Evolutionary conservation across 495 filamentous ascomycete genomes (phyloP), one percentile per base, ranked within the genome.

Genomic region (Aspergillus bertholletiae): DNA sequence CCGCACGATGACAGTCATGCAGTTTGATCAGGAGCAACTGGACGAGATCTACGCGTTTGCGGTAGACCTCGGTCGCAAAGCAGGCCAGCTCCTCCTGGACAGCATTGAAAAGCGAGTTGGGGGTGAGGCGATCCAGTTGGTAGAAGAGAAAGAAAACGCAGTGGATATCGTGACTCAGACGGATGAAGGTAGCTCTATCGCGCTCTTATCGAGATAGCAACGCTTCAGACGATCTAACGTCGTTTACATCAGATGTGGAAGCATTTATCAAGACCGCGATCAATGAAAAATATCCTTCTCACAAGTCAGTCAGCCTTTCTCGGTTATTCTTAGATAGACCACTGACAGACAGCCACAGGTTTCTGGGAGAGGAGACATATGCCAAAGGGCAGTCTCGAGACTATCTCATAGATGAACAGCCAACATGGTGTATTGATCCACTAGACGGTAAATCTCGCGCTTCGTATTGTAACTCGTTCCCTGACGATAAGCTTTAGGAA

Each of bases 161-260:
- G 86, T 89, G 9, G 85, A 88, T 63, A 81, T 88, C 47, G 85
- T 89, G 28, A 88, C 85, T 24, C 81, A 88, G 70, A 84, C 82
- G 1, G 85, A 88, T 61, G 80, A 86, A 68, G 83, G 85, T 86
- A 60, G 56, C 72, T 6, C 23, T 49, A 22, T 43, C 8, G 3
- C 39, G 60, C 11, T 46, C 21, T 26, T 9, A 35, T 60, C 50
- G 28, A 13, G 13, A 34, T 12, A 46, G 24, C 26, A 57, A 22
- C 45, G 45, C 56, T 56, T 53, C 47, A 41, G 51, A 34, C 68
- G 80, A 64, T 73, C 79, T 82, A 37, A 62, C 65, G 60, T 30
- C 21, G n/a, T 9, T 46, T 46, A 22, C 51, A 6, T 9, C 44
- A 88, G 85, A 89, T 57, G 82, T 87, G 17, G 86, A 89, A 67